Base-by-base conservation (phyloP, 2,329 filamentous ascomycete genomes). In the Pseudogymnoascus sp. region DNA sequence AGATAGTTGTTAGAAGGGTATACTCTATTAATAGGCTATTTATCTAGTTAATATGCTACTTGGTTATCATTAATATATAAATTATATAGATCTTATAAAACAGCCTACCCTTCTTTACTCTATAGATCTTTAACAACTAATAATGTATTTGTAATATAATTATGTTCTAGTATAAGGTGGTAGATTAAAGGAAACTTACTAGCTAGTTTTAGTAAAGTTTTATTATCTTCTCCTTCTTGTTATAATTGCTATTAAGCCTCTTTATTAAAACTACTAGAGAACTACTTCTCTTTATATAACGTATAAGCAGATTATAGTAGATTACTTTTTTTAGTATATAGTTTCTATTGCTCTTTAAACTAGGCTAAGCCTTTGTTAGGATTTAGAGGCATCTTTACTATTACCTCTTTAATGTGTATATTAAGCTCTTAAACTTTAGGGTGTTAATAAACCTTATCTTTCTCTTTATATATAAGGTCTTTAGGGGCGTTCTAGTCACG, bases 341-440 rank as follows among this genome's bases (percentile, higher is more conserved):
- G 15, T 15, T 39, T 43, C 37, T 60, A 37, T 41, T 37, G 58
- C 37, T 60, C 37, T 43, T 43, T 60, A 20, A 60, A 39, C 22
- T 37, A 14, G n/a, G 37, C 37, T 33, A 37, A 43, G 58, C 22
- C 14, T 43, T 60, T 43, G 33, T 60, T 37, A 25, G 37, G 36
- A 15, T 41, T 43, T 37, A 14, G 28, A 36, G 30, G 28, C 7
- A 60, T 60, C 33, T 39, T 43, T 25, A n/a, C 37, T 14, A 37
- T 60, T n/a, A 22, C 37, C 58, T 60, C 37, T 7, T 22, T 18
- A 15, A 60, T 60, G 22, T 22, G 15, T 9, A 18, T 60, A 43
- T 60, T 43, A 7, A 60, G 22, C 37, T 60, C 37, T 22, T 37
- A 14, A 39, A 60, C 37, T 33, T 60, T 37, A 30, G 58, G 57